Evolutionary conservation across 805 yeast genomes (phyloP), one percentile per base, ranked within the genome.

Genomic region (Peterozyma toletana): DNA sequence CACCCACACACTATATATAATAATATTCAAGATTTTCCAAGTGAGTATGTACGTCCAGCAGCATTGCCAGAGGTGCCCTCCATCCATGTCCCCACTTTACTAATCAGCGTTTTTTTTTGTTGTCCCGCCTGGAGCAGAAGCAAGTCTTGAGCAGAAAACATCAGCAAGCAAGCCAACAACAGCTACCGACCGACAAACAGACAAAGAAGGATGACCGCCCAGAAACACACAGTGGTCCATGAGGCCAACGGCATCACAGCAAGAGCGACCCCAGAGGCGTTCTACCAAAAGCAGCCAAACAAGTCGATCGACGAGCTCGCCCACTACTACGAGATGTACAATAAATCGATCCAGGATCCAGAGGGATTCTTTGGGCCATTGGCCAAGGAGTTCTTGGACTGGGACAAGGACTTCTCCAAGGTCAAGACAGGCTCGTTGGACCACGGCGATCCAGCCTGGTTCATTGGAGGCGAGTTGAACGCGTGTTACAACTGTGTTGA

Each of bases 401-500:
- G 97, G 97, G 86, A 82, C 59, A 77, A 71, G 47, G 88, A 80
- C 42, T 90, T 86, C 64, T 70, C 73, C 54, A 71, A 75, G 47
- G 93, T 75, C 55, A 74, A 55, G 54, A 54, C 68, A 35, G 95
- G 93, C 33, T 71, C 83, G 43, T 75, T 83, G 50, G 75, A 71
- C 51, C 66, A 81, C 53, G 96, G 91, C 50, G 95, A 87, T 58
- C 69, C 80, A 42, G 88, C 97, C 33, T 93, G 98, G 98, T 93
- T 93, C 58, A 66, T 88, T 40, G 90, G 87, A 50, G 99, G 99
- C 59, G 80, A 85, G 68, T 74, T 91, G 60, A 93, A 93, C 60
- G 99, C 99, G 35, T 72, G 83, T 50, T 91, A 86, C 70, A 91
- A 91, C 67, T 83, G 93, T 64, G 96, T 91, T 50, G 99, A 91